Base-by-base conservation (phyloP, 805 yeast genomes). In the Myxozyma monticola region DNA sequence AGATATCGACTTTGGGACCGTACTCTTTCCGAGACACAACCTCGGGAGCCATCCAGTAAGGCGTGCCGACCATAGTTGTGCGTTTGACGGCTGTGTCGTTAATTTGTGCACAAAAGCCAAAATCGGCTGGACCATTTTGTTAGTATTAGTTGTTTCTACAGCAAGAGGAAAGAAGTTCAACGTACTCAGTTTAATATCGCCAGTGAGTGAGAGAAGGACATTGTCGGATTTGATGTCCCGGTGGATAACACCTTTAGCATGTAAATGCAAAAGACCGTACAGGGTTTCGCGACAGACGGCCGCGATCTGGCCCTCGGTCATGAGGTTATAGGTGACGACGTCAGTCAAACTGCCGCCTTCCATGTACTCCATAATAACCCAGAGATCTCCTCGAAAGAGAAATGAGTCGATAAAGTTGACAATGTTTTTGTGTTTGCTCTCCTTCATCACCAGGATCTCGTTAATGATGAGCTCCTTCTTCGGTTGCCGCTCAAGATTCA, bases 11-110 rank as follows among this genome's bases (percentile, higher is more conserved):
- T 66, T 93, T 90, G 41, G 95, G 93, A 30, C 95, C 99, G 65
- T 93, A 93, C 65, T 90, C 96, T 67, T 89, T 90, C 61, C 95
- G 81, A 17, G 90, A 81, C 24, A 93, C 96, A 46, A 93, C 96
- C 68, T 93, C 99, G 1, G 99, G 99, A 0, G 99, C 99, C 99
- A 93, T 93, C 99, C 99, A 93, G 68, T 93, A 93, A 12, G 99
- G 99, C 0, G 99, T 93, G 14, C 99, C 99, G 15, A 93, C 99
- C 96, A 93, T 88, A 3, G 99, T 93, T 2, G 96, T 89, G 67
- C 99, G 81, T 68, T 91, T 90, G 48, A 85, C 74, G 58, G 86
- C 85, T 47, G 79, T 78, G 58, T 85, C 95, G 31, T 85, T 86
- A 54, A 86, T 76, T 68, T 90, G 95, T 0, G 99, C 99, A 71